Evolutionary conservation across 2,329 filamentous ascomycete genomes (phyloP), one percentile per base, ranked within the genome.

Genomic region (Neofusicoccum cordaticola): DNA sequence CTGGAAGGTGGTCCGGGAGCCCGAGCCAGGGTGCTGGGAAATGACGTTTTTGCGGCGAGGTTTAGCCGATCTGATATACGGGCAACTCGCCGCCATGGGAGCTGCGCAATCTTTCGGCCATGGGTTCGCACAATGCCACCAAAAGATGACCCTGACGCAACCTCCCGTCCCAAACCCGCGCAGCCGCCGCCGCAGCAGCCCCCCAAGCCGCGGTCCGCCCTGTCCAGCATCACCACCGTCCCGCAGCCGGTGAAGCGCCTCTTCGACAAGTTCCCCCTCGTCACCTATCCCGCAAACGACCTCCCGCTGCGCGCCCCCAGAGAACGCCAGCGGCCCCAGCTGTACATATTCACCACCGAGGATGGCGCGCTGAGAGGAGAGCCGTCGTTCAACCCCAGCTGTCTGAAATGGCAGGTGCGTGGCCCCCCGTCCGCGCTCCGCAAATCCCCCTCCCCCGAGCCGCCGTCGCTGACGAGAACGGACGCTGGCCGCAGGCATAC

Each of bases 321-420:
- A 60, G 74, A 79, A 62, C 77, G 75, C 69, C 73, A 79, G 67
- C 79, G 79, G 71, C 84, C 86, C 67, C 83, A 86, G 9, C 82
- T 99, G 8, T 93, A 93, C 76, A 83, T 97, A 64, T 98, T 97
- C 78, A 85, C 86, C 66, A 86, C 84, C 13, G 80, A 86, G 1
- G 79, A 84, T n/a, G 89, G 87, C 71, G 90, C 88, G 39, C 75
- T 77, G 64, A 73, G 74, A 44, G 88, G 87, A 4, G 79, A 82
- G 35, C 90, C 93, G 31, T 96, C 92, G 68, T 96, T 90, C 80
- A 98, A 98, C 75, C 95, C 95, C 11, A 87, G 88, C 65, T 99
- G 95, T 81, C 82, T 98, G 73, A 97, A 94, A 82, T 98, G 93
- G 93, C 95, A 98, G 90, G 92, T 94, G 17, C 11, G 47, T 22